Base-by-base conservation (phyloP, 371 early-diverging fungal species). In the Mortierella sp. region DNA sequence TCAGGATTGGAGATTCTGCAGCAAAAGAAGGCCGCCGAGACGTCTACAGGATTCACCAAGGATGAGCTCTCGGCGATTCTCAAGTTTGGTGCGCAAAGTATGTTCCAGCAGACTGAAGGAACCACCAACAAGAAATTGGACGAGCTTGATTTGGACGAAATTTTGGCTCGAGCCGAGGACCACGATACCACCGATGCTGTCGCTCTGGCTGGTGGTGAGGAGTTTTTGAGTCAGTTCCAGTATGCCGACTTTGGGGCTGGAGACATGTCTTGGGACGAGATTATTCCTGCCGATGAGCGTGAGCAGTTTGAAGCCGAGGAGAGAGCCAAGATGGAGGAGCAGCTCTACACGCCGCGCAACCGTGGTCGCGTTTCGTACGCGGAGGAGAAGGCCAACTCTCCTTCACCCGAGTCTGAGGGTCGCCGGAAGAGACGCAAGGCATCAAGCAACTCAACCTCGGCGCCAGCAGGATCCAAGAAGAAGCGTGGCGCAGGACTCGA, bases 21-120 rank as follows among this genome's bases (percentile, higher is more conserved):
- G 70, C 92, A 93, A 60, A 92, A 93, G 70, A 83, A 91, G 2
- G 88, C 89, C 0, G 88, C 86, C 42, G 89, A 89, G 54, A 90
- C 90, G 1, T 88, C 90, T 70, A 90, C 87, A 71, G 93, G 90
- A 74, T 93, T 94, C 78, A 90, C 89, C 76, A 94, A 92, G 79
- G 98, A 97, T 63, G 99, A 99, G 87, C 92, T 99, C 78, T 92
- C 96, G 28, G 95, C 96, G 1, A 97, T 99, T 73, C 93, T 99
- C 73, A 98, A 99, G 87, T 99, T 99, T 89, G 99, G 99, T 31
- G 99, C 99, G 0, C 93, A 96, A 89, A 97, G 97, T 77, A 95
- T 99, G 93, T 99, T 99, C 88, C 93, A 95, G 54, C 92, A 94
- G n/a, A 91, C 93, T 14, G 93, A 94, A 19, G 82, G 82, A 1